These are phyloP conservation scores for Paramecium sexaurelia DNA, from an alignment of 73 alveolate species.

Conservation along the genomic window DNA sequence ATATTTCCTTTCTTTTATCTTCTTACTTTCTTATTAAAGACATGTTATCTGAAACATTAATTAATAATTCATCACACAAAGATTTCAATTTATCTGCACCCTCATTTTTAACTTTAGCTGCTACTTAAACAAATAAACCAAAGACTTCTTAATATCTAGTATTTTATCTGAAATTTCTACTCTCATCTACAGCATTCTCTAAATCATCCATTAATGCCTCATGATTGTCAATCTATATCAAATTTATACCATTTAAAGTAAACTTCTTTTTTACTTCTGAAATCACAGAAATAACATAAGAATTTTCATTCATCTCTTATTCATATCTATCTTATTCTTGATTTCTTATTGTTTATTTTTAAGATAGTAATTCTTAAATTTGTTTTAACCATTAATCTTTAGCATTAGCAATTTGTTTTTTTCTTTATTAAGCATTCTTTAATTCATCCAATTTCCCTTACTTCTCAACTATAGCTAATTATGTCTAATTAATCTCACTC, in stretches of 20 bases:
- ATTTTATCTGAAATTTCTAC: conserved; percentile 36
- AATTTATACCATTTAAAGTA: background rate
- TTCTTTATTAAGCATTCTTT: conserved; percentile 19
- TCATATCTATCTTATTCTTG: conserved; percentile 2
- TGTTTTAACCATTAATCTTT: conserved; percentile 1
- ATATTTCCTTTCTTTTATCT: background rate
- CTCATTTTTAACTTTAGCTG: background rate
- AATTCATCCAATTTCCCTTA: conserved; percentile 29
- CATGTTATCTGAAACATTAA: conserved; percentile 25
- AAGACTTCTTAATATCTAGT: background rate
- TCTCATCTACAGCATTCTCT: conserved; percentile 47
- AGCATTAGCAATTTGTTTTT: background rate
- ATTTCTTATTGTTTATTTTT: background rate
- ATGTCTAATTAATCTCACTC: background rate
- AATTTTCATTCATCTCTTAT: conserved; percentile 35
- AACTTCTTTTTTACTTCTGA: conserved; percentile 30
- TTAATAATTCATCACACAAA: background rate
- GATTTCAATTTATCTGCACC: conserved; percentile 16
- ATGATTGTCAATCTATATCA: background rate
- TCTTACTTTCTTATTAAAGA: background rate
- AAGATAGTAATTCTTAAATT: background rate
- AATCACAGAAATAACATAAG: conserved; percentile 3
- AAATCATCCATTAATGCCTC: conserved; percentile 4
- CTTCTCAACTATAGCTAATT: background rate
- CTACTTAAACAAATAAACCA: background rate